Evolutionary conservation across 2,329 filamentous ascomycete genomes (phyloP).

Genomic region (Claviceps sp.): DNA sequence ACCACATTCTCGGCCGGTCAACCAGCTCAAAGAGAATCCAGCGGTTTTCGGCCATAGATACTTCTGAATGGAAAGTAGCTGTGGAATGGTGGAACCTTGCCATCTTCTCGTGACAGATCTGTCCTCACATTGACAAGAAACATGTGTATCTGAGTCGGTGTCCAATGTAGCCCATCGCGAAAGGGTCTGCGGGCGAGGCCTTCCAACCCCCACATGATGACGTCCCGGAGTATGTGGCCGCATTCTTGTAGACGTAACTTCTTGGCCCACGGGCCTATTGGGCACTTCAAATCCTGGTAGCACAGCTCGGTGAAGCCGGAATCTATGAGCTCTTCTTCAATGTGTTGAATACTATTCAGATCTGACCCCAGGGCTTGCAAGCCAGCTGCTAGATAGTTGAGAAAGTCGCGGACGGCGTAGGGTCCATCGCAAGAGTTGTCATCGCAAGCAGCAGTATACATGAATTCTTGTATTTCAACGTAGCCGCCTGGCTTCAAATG

Average conservation of each 20-base stretch:
- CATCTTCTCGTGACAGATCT: conserved; percentile 19
- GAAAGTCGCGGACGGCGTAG: conserved; percentile 34
- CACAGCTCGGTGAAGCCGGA: conserved; percentile 29
- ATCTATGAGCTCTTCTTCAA: conserved; percentile 21
- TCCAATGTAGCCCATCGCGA: conserved; percentile 27
- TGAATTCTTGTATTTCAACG: conserved; percentile 35
- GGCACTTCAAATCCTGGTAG: conserved; percentile 31
- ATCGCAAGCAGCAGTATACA: conserved; percentile 28
- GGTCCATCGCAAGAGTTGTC: conserved; percentile 29
- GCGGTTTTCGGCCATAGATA: conserved; percentile 26
- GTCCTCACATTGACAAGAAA: conserved; percentile 29
- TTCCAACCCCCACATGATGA: conserved; percentile 25
- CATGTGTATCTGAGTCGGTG: conserved; percentile 27
- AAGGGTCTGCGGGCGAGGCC: conserved; percentile 26
- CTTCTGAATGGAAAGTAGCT: conserved; percentile 27
- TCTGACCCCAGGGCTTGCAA: conserved; percentile 29
- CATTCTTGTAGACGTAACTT: conserved; percentile 28
- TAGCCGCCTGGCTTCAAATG: conserved; percentile 39
- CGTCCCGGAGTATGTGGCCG: conserved; percentile 31
- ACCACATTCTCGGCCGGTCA: background rate
- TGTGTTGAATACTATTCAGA: conserved; percentile 23
- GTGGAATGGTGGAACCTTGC: conserved; percentile 22
- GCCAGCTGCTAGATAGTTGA: conserved; percentile 26
- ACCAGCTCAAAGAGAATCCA: conserved; percentile 1
- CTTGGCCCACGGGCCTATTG: conserved; percentile 35